Evolutionary conservation across 73 alveolate species (phyloP).

Genomic region (Uronychia binucleata): DNA sequence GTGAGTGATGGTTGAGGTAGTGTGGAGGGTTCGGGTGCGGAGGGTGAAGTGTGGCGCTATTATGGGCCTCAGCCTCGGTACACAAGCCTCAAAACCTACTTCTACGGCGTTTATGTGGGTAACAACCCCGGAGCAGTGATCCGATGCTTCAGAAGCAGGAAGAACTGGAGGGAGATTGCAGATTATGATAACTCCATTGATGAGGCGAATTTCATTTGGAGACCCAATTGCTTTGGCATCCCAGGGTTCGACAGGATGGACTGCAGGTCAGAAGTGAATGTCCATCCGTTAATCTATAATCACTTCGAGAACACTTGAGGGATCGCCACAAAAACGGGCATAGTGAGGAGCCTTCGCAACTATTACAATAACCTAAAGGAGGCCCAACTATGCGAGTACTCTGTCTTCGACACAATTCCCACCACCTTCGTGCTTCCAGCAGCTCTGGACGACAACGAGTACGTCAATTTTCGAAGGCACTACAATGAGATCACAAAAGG

Average conservation of each 20-base stretch:
- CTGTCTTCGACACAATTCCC: conserved; percentile 59
- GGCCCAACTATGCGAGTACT: conserved; percentile 37
- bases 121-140: too few species aligned
- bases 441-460: conserved; percentile 25
- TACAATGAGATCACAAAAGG: conserved; percentile 64
- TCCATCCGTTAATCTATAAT: conserved; percentile 18
- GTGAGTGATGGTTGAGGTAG: too few species aligned
- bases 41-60: too few species aligned
- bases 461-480: conserved; percentile 28
- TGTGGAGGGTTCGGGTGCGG: too few species aligned
- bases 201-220: conserved; percentile 37
- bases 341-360: conserved; percentile 22
- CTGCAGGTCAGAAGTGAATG: conserved; percentile 15
- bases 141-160: too few species aligned
- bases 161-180: conserved; percentile 58
- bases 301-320: conserved; percentile 53
- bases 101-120: neutral
- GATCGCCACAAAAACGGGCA: conserved; percentile 50
- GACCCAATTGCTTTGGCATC: conserved; percentile 4
- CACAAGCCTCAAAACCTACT: neutral
- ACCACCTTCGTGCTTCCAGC: conserved; percentile 49
- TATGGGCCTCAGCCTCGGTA: too few species aligned
- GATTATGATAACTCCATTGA: conserved; percentile 33
- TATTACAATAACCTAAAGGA: conserved; percentile 26
- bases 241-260: conserved; percentile 38